Conservation (phyloP, 148 eudicot species). For the Pharnaceum exiguum region DNA sequence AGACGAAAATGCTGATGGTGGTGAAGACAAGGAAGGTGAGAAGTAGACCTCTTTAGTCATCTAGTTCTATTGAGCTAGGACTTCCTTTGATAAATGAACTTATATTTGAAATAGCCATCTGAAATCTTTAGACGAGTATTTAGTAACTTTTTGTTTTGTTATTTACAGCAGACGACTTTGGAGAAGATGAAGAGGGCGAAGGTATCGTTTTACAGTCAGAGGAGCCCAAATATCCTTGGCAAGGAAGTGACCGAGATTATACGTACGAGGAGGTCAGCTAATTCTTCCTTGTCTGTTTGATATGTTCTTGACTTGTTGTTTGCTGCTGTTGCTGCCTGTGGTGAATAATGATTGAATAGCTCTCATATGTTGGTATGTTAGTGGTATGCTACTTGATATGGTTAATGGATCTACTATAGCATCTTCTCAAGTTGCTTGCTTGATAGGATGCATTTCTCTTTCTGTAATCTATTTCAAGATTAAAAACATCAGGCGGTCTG, state of each 20-base stretch:
- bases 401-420: no score
- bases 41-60: background rate
- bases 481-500: no score
- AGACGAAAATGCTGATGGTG: conserved; percentile 45
- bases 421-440: no score
- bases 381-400: no score
- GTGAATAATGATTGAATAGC: no score
- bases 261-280: conserved; percentile 33
- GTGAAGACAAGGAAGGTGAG: conserved; percentile 51
- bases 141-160: background rate
- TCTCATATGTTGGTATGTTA: no score
- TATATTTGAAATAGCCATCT: background rate
- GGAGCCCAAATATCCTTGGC: conserved; percentile 31
- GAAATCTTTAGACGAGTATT: no score
- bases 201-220: conserved; percentile 15
- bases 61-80: background rate
- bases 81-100: background rate
- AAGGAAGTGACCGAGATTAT: conserved; percentile 41
- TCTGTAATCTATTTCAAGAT: no score
- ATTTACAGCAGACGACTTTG: conserved; percentile 26
- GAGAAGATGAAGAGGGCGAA: conserved; percentile 37
- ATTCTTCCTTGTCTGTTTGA: background rate
- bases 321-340: background rate
- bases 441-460: no score
- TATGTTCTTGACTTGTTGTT: background rate